Evolutionary conservation across 2,329 filamentous ascomycete species (phyloP).

Genomic region (Beauveria medogensis): DNA sequence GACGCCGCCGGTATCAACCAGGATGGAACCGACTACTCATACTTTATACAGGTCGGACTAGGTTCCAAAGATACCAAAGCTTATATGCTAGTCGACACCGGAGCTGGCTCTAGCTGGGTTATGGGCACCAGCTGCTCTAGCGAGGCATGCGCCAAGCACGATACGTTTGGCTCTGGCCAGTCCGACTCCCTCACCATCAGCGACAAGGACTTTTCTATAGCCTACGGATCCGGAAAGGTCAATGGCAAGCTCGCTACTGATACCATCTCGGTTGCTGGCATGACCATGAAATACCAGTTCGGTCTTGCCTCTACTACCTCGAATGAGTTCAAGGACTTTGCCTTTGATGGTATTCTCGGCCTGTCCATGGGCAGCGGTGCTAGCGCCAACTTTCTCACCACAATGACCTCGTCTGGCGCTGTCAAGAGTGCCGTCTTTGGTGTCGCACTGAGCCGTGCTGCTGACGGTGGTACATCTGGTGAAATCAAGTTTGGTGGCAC

Average conservation of each 20-base stretch:
- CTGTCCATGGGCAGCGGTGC: slow-evolving; percentile 55
- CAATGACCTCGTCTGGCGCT: slow-evolving; percentile 46
- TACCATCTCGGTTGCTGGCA: slow-evolving; percentile 55
- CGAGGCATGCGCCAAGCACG: slow-evolving; percentile 59
- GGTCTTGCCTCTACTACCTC: slow-evolving; percentile 67
- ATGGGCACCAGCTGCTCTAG: slow-evolving; percentile 64
- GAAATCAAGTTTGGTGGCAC: slow-evolving; percentile 69
- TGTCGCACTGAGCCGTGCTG: slow-evolving; percentile 59
- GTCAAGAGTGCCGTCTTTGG: slow-evolving; percentile 60
- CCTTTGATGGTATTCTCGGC: slow-evolving; percentile 82
- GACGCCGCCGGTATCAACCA: slow-evolving; percentile 51
- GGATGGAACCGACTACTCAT: slow-evolving; percentile 58
- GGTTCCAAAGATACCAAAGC: slow-evolving; percentile 47
- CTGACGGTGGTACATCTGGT: slow-evolving; percentile 60
- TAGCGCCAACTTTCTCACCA: slow-evolving; percentile 59
- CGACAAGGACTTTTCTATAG: slow-evolving; percentile 51
- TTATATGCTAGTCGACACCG: slow-evolving; percentile 59
- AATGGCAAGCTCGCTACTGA: slow-evolving; percentile 60
- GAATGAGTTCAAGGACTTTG: slow-evolving; percentile 65
- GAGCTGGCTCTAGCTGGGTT: slow-evolving; percentile 71
- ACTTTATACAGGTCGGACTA: slow-evolving; percentile 51
- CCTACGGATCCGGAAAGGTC: slow-evolving; percentile 72
- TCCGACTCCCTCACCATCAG: slow-evolving; percentile 55
- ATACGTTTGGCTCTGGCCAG: slow-evolving; percentile 56
- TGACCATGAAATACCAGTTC: slow-evolving; percentile 58